These are phyloP conservation scores for Sporobolomyces pararoseus DNA, from an alignment of 768 basidiomycete genomes.

Conservation along the genomic window DNA sequence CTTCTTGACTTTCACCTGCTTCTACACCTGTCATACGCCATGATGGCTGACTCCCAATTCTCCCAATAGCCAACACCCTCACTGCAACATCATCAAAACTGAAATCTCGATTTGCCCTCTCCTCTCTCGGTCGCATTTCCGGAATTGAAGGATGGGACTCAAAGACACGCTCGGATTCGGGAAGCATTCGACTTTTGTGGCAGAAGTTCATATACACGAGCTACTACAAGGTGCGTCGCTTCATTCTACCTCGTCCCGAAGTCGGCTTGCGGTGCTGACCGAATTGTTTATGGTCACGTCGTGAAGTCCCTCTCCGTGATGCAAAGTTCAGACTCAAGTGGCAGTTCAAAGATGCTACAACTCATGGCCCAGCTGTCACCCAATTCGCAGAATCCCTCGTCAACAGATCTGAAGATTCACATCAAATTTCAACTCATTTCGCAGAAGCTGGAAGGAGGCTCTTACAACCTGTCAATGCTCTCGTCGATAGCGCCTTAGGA, in stretches of 20 bases:
- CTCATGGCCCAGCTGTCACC: not conserved
- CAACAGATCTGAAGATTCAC: not conserved
- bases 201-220: conserved; percentile 33
- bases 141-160: conserved; percentile 7
- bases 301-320: conserved; percentile 37
- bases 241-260: not conserved
- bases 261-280: not conserved
- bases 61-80: too few species aligned
- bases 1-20: too few species aligned
- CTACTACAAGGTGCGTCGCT: conserved; percentile 18
- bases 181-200: conserved; percentile 31
- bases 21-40: too few species aligned
- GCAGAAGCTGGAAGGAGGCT: not conserved
- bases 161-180: conserved; percentile 26
- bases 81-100: not conserved
- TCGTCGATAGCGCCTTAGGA: conserved; percentile 3
- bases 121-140: not conserved
- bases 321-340: conserved; percentile 45
- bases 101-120: not conserved
- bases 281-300: not conserved
- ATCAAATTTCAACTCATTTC: not conserved
- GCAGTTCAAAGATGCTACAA: conserved; percentile 41
- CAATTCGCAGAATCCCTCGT: conserved; percentile 7
- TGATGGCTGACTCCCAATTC: too few species aligned
- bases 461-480: not conserved